Conservation (phyloP, 2,329 filamentous ascomycete genomes). For the Zasmidium cellare region DNA sequence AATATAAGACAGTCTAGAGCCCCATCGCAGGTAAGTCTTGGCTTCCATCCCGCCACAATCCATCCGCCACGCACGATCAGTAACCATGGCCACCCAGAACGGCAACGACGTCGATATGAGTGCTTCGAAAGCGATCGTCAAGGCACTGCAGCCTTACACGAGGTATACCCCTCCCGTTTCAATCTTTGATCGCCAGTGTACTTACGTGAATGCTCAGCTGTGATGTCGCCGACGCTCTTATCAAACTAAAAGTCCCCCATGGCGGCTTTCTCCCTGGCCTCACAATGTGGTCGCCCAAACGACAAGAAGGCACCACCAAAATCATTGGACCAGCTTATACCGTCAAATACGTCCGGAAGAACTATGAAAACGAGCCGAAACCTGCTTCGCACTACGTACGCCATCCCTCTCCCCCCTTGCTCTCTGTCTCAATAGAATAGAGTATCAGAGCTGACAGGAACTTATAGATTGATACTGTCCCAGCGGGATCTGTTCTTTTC, state of each 20-base stretch:
- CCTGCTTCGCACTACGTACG: constrained; percentile 50
- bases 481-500: constrained; percentile 50
- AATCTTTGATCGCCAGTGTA: no score
- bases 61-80: not conserved
- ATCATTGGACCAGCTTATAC: constrained; percentile 58
- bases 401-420: no score
- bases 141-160: constrained; percentile 26
- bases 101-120: constrained; percentile 15
- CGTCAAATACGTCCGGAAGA: constrained; percentile 52
- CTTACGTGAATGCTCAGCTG: constrained; percentile 37
- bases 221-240: constrained; percentile 55
- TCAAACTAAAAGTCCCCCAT: constrained; percentile 47
- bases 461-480: constrained; percentile 51
- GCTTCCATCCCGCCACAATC: not conserved
- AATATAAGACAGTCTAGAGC: not conserved
- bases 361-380: constrained; percentile 48
- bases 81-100: not conserved
- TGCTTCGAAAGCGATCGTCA: constrained; percentile 15
- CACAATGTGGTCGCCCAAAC: constrained; percentile 56
- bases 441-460: no score
- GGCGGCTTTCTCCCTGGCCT: constrained; percentile 58
- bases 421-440: no score
- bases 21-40: not conserved
- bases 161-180: constrained; percentile 14
- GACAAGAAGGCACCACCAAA: constrained; percentile 53